Evolutionary conservation across 2,329 filamentous ascomycete species (phyloP).

Genomic region (Xylaria sp.): DNA sequence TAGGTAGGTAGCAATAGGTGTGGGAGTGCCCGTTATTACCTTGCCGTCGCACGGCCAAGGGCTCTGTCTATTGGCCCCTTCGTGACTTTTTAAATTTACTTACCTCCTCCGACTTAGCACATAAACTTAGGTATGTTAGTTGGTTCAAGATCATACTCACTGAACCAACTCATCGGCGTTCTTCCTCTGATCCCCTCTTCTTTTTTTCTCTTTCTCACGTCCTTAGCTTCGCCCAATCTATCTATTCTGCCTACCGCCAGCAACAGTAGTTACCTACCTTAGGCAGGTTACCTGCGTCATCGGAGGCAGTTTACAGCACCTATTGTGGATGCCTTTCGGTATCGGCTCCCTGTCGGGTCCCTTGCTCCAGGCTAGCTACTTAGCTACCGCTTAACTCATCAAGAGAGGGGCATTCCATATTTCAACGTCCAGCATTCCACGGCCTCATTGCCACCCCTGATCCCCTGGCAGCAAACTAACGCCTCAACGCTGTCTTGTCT

Average conservation of each 20-base stretch:
- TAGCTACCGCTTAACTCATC: constrained; percentile 1
- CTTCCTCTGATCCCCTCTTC: neutral
- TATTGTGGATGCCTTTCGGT: constrained; percentile 6
- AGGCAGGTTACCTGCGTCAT: neutral
- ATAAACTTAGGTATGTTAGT: neutral
- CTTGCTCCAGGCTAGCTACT: neutral
- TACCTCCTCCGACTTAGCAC: neutral
- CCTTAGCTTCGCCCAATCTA: constrained; percentile 1
- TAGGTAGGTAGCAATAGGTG: neutral
- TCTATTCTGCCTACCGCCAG: neutral
- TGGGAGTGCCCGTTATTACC: neutral
- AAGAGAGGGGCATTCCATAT: constrained; percentile 38
- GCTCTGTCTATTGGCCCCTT: neutral
- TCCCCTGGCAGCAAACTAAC: constrained; percentile 19
- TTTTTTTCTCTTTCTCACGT: neutral
- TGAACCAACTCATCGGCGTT: neutral
- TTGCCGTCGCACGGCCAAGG: neutral
- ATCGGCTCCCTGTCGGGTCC: constrained; percentile 6
- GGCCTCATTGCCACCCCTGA: constrained; percentile 28
- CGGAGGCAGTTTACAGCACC: constrained; percentile 13
- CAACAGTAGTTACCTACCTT: neutral
- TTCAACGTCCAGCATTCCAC: constrained; percentile 31
- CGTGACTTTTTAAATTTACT: constrained; percentile 5
- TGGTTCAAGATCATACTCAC: neutral
- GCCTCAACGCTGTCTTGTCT: constrained; percentile 20